Percentiles rank a stretch among this genome's conserved stretches.
phyloP scores from a whole-genome alignment of 2,329 filamentous ascomycete genomes.

The Pestalotiopsis sp. region DNA sequence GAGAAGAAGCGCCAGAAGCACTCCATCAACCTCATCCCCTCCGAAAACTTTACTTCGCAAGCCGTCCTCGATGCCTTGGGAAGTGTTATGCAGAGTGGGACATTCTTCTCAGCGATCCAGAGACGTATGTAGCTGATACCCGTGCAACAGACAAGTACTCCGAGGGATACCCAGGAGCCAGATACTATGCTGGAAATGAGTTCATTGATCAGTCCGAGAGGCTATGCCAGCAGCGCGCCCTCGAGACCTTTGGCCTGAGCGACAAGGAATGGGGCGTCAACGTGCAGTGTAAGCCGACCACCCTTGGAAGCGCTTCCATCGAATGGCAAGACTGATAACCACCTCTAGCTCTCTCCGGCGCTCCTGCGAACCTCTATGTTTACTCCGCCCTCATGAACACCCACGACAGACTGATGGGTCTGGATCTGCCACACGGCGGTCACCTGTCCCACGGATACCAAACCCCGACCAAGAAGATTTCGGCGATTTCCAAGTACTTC shows the following conservation, averaged over 20 bases:
- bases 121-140: background rate
- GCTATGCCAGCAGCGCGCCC: conserved; percentile 85
- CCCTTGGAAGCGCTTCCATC: background rate
- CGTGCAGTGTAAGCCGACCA: conserved; percentile 71
- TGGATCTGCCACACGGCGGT: conserved; percentile 94
- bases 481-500: conserved; percentile 98
- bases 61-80: conserved; percentile 89
- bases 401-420: conserved; percentile 94
- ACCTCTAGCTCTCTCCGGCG: conserved; percentile 70
- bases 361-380: conserved; percentile 81
- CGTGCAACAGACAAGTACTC: conserved; percentile 83
- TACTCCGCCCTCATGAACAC: conserved; percentile 92
- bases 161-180: conserved; percentile 92
- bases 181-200: conserved; percentile 97
- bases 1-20: conserved; percentile 97
- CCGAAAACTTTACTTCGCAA: conserved; percentile 94
- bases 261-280: conserved; percentile 94
- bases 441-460: conserved; percentile 98
- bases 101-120: background rate
- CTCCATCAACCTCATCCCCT: conserved; percentile 96
- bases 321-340: conserved; percentile 12
- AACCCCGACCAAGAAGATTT: conserved; percentile 91
- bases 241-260: conserved; percentile 84
- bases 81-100: conserved; percentile 90
- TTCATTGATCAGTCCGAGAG: conserved; percentile 91